phyloP scores from a whole-genome alignment of 192 early-diverging fungal genomes.

The Oehlia diaphana region DNA sequence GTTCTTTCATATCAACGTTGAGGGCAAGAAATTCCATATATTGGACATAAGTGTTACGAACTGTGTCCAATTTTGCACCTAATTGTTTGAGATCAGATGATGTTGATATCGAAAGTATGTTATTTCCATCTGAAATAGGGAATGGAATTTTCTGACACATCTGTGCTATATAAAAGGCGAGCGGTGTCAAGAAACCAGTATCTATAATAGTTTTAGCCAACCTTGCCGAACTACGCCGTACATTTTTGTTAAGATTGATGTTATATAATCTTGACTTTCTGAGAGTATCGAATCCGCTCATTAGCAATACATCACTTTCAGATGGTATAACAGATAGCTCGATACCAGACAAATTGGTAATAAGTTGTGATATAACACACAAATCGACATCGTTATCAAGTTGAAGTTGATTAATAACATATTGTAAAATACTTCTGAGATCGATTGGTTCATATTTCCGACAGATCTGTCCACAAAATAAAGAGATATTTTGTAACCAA shows the following conservation, averaged over 20 bases:
- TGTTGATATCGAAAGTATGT: not conserved
- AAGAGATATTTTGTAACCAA: conserved; percentile 64
- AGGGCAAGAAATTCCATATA: conserved; percentile 62
- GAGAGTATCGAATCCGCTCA: conserved; percentile 63
- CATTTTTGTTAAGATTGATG: conserved; percentile 50
- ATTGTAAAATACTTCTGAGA: conserved; percentile 61
- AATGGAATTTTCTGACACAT: conserved; percentile 51
- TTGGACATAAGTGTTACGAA: conserved; percentile 63
- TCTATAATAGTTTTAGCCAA: conserved; percentile 60
- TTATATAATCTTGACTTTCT: conserved; percentile 59
- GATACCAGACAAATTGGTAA: conserved; percentile 72
- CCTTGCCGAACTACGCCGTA: conserved; percentile 44
- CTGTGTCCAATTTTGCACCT: conserved; percentile 60
- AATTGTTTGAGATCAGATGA: conserved; percentile 58
- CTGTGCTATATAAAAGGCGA: conserved; percentile 66
- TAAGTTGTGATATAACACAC: conserved; percentile 66
- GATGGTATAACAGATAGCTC: conserved; percentile 56
- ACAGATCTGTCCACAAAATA: conserved; percentile 66
- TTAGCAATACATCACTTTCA: conserved; percentile 57
- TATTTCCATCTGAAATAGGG: conserved; percentile 34
- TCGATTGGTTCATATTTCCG: conserved; percentile 67
- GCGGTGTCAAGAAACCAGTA: conserved; percentile 49
- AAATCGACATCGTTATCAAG: conserved; percentile 60
- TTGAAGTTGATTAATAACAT: conserved; percentile 63
- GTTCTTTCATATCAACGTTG: conserved; percentile 51